Base-by-base conservation (phyloP, 179 eudicot species). In the Spergularia azorica region DNA sequence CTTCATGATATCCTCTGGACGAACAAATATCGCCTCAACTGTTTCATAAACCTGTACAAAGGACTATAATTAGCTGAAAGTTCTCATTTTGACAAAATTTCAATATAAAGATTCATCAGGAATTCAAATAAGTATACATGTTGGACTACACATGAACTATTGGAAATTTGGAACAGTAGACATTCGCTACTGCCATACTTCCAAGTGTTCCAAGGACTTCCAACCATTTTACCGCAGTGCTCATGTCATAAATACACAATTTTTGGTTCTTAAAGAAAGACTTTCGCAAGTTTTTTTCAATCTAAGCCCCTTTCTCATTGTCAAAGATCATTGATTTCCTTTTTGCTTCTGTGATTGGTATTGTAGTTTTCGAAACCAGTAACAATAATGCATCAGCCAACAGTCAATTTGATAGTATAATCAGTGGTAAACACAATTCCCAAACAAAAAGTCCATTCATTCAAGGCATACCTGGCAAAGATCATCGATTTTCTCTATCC, bases 401-500 rank as follows among this genome's bases (percentile, higher is more conserved):
- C 1, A 26, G 32, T 26, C 32, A 26, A 0, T 26, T 26, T 26
- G 32, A 26, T 26, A 26, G 32, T 26, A 26, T 0, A 26, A 26
- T 26, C 32, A 55, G 58, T 5, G 58, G 58, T 36, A 46, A 15
- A 14, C 50, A 0, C 50, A 64, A 6, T 16, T 55, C 16, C 50
- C 46, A 6, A 64, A 26, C 4, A 39, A 38, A 4, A 36, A 16
- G 9, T 36, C 1, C 15, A 14, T 55, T 55, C 0, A 9, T 55
- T 14, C 14, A 63, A 55, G 48, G 65, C 18, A 12, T 87, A 95
- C 98, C 97, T 95, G 98, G 83, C 98, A 93, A 67, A 95, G 82
- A 79, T 95, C 97, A 32, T 93, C 97, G 9, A 93, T 74, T 89
- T 87, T 95, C 64, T 91, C 91, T 38, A 73, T 82, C 98, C 98